Base-by-base conservation (phyloP, 1,139 yeast genomes). In the Arxiozyma bovina region DNA sequence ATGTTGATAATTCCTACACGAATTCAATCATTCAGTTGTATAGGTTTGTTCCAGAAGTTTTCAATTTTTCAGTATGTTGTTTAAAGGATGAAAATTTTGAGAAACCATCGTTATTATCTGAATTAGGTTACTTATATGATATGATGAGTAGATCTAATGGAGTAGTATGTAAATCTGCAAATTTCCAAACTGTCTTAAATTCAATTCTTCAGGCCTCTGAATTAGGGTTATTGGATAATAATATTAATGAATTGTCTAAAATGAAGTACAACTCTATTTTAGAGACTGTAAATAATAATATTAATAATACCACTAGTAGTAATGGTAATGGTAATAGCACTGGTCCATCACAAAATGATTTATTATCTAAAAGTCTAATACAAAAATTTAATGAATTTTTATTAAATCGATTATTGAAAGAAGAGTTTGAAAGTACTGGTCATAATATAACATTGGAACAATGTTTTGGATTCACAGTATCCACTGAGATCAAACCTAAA, bases 71-170 rank as follows among this genome's bases (percentile, higher is more conserved):
- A 0, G 74, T 84, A 1, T 73, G 76, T 15, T 77, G 80, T 44
- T 70, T 88, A 42, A 75, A 81, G 20, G 73, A 77, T 38, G 91
- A 86, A 64, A 81, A 81, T 67, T 73, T 82, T 60, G 60, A 66
- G 43, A 61, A 70, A 44, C 68, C 82, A 44, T 77, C 85, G 12
- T 68, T 91, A 9, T 70, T 90, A 42, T 83, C 87, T 54, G 98
- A 94, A 65, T 73, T 91, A 50, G 99, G 96, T 0, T 88, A 90
- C 58, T 73, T 94, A 20, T 88, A 83, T 71, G 98, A 94, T 64
- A 93, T 93, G 99, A 78, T 93, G 73, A 77, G 78, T 52, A 88
- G 88, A 66, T 90, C 96, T 0, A 73, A 79, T 27, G 94, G 96
- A 0, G 77, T 78, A 12, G 62, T 67, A 3, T 65, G 70, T 53